Evolutionary conservation across 2,329 filamentous ascomycete species (phyloP).

Genomic region (Gaeumannomyces tritici): DNA sequence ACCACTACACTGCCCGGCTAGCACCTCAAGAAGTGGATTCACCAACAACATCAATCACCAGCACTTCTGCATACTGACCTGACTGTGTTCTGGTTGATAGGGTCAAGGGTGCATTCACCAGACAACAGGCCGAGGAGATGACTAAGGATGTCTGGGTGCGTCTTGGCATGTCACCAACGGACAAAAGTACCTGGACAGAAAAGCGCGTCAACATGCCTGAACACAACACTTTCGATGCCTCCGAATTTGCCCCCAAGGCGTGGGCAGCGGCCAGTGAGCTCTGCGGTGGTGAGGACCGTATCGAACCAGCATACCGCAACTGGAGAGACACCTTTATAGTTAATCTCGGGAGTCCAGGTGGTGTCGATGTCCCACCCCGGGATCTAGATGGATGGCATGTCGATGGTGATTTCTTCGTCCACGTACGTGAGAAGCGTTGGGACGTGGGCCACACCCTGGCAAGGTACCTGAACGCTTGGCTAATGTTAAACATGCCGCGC

Average conservation of each 20-base stretch:
- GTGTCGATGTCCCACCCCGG: constrained; percentile 35
- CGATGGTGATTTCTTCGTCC: constrained; percentile 63
- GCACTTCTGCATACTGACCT: background rate
- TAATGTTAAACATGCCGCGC: background rate
- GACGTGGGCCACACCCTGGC: too few relatives aligned
- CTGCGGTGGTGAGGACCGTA: constrained; percentile 50
- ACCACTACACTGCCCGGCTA: too few relatives aligned
- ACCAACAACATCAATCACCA: background rate
- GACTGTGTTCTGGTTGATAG: constrained; percentile 8
- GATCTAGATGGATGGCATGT: constrained; percentile 55
- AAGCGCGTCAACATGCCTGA: constrained; percentile 56
- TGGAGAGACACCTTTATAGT: constrained; percentile 63
- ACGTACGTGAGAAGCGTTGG: constrained; percentile 18
- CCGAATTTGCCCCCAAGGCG: constrained; percentile 51
- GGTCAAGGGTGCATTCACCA: constrained; percentile 25
- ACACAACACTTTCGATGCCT: constrained; percentile 31
- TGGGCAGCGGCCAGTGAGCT: constrained; percentile 60
- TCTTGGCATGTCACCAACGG: constrained; percentile 52
- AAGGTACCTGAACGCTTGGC: background rate
- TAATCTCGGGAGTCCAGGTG: constrained; percentile 50
- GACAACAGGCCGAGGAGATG: constrained; percentile 23
- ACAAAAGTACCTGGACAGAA: constrained; percentile 56
- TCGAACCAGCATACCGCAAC: constrained; percentile 34
- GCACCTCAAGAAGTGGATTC: background rate
- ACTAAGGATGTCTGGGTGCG: constrained; percentile 49